Evolutionary conservation across 2,329 filamentous ascomycete species (phyloP), one percentile per base, ranked within the genome.

Genomic region (Apiospora arundinis): DNA sequence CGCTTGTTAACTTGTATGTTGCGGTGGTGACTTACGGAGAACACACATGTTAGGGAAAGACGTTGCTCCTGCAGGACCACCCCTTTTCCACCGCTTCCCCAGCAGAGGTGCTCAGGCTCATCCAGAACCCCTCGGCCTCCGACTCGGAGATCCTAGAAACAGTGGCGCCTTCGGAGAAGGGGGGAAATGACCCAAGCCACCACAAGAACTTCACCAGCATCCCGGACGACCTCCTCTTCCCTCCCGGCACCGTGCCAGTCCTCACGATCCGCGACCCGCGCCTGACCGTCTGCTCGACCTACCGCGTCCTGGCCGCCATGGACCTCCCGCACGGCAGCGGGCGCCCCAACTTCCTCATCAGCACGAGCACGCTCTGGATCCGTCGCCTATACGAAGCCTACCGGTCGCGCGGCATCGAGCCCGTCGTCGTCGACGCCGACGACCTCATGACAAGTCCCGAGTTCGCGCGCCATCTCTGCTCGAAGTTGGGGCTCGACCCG

Each of bases 241-340:
- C 49, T 11, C 23, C 49, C 23, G 49, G 49, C 1, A 52, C 49
- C 23, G 23, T 52, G 23, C 49, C 49, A 3, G 49, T 52, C 49
- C 49, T 52, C 49, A 28, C 49, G 49, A 52, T 52, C 23, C 49
- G 49, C 49, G 49, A 52, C 49, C 49, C 49, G 11, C 49, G 49
- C 23, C 23, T 52, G 49, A 4, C 49, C 4, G 49, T 52, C 23
- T 23, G 23, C 49, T 52, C 49, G 23, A 23, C 23, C 2, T 28
- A 52, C 49, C 49, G 49, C 11, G 49, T 52, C 49, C 49, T 52
- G 2, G 49, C 23, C 23, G 49, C 49, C 49, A 28, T 52, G 49
- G 49, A 23, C 23, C 23, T 52, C 11, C 11, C 49, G 4, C 48
- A 28, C 23, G 49, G 49, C 49, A 52, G 49, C 49, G 49, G 49